A percentile compares a stretch with the other conserved stretches of the same genome.
These are phyloP conservation scores for Hyaloscypha finlandica DNA, from an alignment of 495 filamentous ascomycete genomes.

Conservation along the genomic window DNA sequence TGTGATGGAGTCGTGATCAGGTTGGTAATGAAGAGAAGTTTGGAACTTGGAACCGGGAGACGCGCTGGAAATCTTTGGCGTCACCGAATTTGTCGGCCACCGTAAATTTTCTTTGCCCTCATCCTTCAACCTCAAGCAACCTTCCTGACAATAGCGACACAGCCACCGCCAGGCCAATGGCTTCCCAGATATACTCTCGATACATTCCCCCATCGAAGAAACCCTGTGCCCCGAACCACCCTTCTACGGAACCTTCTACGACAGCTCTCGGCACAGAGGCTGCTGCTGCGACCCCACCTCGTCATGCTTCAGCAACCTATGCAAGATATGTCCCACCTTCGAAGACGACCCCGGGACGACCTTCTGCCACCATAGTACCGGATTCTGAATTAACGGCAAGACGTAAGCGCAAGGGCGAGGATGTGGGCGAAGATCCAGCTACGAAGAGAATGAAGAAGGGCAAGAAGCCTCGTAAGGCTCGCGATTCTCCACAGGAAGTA, in stretches of 20 bases:
- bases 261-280: background rate
- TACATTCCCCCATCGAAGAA: conserved; percentile 47
- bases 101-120: conserved; percentile 33
- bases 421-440: background rate
- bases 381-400: background rate
- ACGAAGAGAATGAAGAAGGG: conserved; percentile 2
- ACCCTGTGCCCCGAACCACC: background rate
- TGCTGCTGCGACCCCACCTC: conserved; percentile 8
- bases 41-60: background rate
- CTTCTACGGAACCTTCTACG: conserved; percentile 8
- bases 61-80: background rate
- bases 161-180: conserved; percentile 33
- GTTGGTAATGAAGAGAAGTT: background rate
- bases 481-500: background rate
- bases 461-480: background rate
- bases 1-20: background rate
- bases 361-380: background rate
- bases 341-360: conserved; percentile 28
- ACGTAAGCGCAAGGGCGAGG: background rate
- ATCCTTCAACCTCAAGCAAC: background rate
- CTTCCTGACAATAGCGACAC: conserved; percentile 15
- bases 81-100: conserved; percentile 13
- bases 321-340: conserved; percentile 44
- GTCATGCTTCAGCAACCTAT: conserved; percentile 38
- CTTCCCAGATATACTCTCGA: conserved; percentile 49